Base-by-base conservation (phyloP, 2,329 filamentous ascomycete species). In the Cercospora nicotianae region DNA sequence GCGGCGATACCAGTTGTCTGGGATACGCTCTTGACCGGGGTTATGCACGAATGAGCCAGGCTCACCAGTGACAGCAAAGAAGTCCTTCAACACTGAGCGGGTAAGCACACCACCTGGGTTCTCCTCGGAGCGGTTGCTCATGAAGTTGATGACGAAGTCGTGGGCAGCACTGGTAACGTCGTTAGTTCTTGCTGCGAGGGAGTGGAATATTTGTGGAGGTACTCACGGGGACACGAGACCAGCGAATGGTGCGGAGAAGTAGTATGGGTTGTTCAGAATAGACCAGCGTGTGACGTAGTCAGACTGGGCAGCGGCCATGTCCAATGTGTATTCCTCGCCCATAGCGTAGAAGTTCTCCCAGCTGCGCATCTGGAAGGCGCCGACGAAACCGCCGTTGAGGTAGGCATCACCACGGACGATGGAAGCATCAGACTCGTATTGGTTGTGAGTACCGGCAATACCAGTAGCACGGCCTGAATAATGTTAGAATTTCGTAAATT, bases 401-500 rank as follows among this genome's bases (percentile, higher is more conserved):
- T 78, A 79, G 5, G 78, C 60, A 45, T 80, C 77, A 61, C 73
- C 75, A n/a, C 78, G 70, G 6, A 74, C 76, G 2, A 77, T 77
- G 3, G 75, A 78, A 4, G 68, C 75, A 61, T 80, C 78, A 30
- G 69, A 71, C 72, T 80, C 78, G 67, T 79, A 80, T 68, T 78
- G 76, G 70, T 77, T 78, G 73, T 79, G 77, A 13, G 68, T 70
- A 8, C 71, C 71, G 36, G 67, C 72, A n/a, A 75, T 58, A 12
- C 72, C 73, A 18, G 67, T 64, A 7, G 66, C 70, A 12, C 36
- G 58, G 28, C 70, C 71, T 42, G 23, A 26, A 26, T 26, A 26
- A 26, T 26, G 23, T 26, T 26, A 26, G 23, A 26, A 26, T 26
- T 26, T 26, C 23, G 23, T 26, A 6, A 6, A 36, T 16, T 36